A percentile compares a stretch with the other conserved stretches of the same genome.
phyloP scores from a whole-genome alignment of 2,329 filamentous ascomycete species.

The Sporothrix brunneoviolacea region DNA sequence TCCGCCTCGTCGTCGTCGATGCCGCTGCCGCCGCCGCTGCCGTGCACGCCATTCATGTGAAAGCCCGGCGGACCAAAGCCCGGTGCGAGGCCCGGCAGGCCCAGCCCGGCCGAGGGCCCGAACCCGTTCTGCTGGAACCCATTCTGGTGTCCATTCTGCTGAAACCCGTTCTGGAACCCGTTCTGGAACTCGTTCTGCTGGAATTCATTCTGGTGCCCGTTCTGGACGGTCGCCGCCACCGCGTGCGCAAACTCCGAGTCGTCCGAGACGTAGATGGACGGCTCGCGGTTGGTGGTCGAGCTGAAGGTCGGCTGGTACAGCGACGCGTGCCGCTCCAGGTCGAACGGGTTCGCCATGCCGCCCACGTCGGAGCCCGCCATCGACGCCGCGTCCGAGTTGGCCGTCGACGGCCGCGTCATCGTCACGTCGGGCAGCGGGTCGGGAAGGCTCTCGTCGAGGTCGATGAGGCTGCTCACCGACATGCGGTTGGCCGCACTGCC shows the following conservation, averaged over 20 bases:
- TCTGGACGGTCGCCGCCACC: constrained; percentile 4
- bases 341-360: constrained; percentile 52
- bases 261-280: constrained; percentile 56
- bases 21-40: not conserved
- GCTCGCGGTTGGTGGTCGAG: constrained; percentile 39
- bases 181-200: too few relatives aligned
- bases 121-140: too few relatives aligned
- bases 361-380: constrained; percentile 51
- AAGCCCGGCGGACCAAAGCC: not conserved
- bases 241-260: constrained; percentile 45
- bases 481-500: constrained; percentile 25
- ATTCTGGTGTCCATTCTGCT: too few relatives aligned
- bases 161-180: too few relatives aligned
- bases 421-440: constrained; percentile 45
- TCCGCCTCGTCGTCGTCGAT: not conserved
- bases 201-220: not conserved
- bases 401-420: constrained; percentile 48
- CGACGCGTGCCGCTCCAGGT: constrained; percentile 56
- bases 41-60: not conserved
- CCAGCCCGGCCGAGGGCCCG: not conserved
- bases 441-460: constrained; percentile 30
- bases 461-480: constrained; percentile 31
- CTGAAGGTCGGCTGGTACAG: constrained; percentile 36
- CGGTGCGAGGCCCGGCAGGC: not conserved
- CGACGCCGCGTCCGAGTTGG: constrained; percentile 52